Conservation (phyloP, 257 asterid species). For the Cynanchum wilfordii region DNA sequence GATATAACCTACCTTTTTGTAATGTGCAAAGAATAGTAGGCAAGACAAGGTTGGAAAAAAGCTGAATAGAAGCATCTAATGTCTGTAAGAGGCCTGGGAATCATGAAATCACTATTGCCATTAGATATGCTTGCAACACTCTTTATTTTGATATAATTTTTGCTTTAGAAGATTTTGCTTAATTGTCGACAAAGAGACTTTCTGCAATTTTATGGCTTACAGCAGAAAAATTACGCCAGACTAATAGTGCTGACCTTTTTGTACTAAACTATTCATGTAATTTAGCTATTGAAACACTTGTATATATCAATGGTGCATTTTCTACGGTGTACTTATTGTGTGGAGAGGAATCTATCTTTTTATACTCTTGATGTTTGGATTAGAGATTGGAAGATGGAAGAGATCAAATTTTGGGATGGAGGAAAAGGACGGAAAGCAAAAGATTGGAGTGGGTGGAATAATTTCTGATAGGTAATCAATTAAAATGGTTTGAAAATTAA, state of each 20-base stretch:
- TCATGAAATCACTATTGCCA: neutral
- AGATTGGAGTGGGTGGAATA: too few species aligned
- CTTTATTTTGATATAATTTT: neutral
- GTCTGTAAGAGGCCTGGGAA: neutral
- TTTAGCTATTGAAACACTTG: neutral
- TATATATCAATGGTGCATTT: neutral
- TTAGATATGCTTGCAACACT: neutral
- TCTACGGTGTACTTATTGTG: neutral
- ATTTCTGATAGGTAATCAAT: too few species aligned
- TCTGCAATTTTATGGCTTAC: neutral
- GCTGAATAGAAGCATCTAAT: neutral
- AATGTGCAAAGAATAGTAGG: constrained; percentile 3
- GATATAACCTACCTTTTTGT: constrained; percentile 22
- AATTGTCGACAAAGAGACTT: neutral
- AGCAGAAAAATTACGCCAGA: neutral
- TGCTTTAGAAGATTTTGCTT: neutral
- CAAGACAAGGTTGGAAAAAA: neutral
- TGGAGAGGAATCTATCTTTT: neutral
- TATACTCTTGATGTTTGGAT: neutral
- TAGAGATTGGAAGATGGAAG: too few species aligned
- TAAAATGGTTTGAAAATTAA: too few species aligned
- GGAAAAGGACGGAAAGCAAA: too few species aligned
- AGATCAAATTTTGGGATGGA: too few species aligned
- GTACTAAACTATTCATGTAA: neutral
- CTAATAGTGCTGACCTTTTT: neutral